Conservation (phyloP, 2,329 filamentous ascomycete species). For the Paecilomyces niveus region DNA sequence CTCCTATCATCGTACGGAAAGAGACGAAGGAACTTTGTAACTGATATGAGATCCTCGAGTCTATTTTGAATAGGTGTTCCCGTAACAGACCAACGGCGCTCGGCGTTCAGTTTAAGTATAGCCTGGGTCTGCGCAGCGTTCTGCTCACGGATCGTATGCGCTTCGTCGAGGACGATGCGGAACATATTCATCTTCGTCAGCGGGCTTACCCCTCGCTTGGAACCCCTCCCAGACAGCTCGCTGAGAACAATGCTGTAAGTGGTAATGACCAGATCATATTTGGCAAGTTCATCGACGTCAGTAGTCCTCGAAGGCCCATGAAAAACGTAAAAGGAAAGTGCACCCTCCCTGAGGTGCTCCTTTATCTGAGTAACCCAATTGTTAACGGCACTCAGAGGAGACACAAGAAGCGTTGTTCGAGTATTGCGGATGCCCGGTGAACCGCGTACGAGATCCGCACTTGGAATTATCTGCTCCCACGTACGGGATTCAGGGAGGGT, state of each 20-base stretch:
- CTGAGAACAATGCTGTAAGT: constrained; percentile 85
- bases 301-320: constrained; percentile 73
- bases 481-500: constrained; percentile 55
- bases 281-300: constrained; percentile 59
- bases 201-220: constrained; percentile 53
- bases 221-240: constrained; percentile 61
- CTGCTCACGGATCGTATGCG: constrained; percentile 86
- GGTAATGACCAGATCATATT: constrained; percentile 80
- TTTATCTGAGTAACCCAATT: constrained; percentile 95
- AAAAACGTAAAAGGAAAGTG: constrained; percentile 72
- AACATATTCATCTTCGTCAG: constrained; percentile 83
- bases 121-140: constrained; percentile 76
- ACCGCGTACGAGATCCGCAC: constrained; percentile 23
- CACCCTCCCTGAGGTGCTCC: constrained; percentile 61
- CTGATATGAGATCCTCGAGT: constrained; percentile 77
- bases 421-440: constrained; percentile 52
- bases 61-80: constrained; percentile 94
- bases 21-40: constrained; percentile 78
- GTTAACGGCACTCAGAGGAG: constrained; percentile 79
- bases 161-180: constrained; percentile 87
- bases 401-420: constrained; percentile 76
- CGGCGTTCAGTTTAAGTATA: constrained; percentile 69
- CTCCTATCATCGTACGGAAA: constrained; percentile 74
- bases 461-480: constrained; percentile 54
- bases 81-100: constrained; percentile 92